Evolutionary conservation across 1,284 basidiomycete species (phyloP), one percentile per base, ranked within the genome.

Genomic region (Ganoderma resinaceum): DNA sequence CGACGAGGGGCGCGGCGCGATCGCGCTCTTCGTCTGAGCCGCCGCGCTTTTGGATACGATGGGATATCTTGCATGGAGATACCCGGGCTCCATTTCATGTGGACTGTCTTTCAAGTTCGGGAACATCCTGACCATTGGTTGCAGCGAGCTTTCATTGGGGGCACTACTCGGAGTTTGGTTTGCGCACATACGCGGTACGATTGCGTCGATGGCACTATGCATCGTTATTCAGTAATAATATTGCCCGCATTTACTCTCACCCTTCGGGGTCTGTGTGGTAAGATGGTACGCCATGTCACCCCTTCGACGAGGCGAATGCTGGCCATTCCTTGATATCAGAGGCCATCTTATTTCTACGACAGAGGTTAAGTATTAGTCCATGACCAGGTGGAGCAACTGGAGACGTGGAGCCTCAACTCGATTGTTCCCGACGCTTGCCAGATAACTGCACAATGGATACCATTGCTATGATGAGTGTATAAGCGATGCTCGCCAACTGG

Each of bases 1-100:
- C 78, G 80, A 82, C 46, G 77, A 78, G 61, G 78, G 77, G 52
- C 76, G 78, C 61, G 87, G 87, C 5, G 85, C 84, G 6, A 80
- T 88, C 70, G 80, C 81, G 33, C 76, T 88, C 57, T 88, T 83
- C 72, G 82, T 84, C 42, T 88, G 67, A 72, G 59, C 18, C 9
- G 26, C 16, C 23, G 31, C 3, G 31, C 18, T 14, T n/a, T n/a
- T n/a, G n/a, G 55, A 12, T 46, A 18, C 26, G 4, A 9, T 40
- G 35, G 43, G 49, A 29, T 33, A 53, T 37, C 35, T 49, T 53
- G 57, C 23, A 26, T 60, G 55, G 33, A 20, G 16, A 58, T 58
- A 58, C 55, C 33, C 33, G 20, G 29, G 7, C 20, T 14, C n/a
- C 6, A 23, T 58, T 9, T 18, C 33, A 8, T 14, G 14, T 6